Base-by-base conservation (phyloP, 768 basidiomycete species). In the Solioccasus polychromus region DNA sequence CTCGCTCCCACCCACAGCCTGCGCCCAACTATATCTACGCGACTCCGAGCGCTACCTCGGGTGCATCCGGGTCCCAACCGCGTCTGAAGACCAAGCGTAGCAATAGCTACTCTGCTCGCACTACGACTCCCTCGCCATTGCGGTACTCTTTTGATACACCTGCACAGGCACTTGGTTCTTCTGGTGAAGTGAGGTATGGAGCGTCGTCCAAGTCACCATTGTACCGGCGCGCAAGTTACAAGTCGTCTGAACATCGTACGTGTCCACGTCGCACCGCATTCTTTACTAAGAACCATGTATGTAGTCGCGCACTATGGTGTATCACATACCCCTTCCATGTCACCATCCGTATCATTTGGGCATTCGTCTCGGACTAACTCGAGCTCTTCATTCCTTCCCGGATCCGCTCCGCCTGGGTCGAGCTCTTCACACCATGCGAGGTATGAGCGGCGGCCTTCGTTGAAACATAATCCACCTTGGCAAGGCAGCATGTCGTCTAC, bases 291-390 rank as follows among this genome's bases (percentile, higher is more conserved):
- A 31, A 35, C 43, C 11, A 11, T 28, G 4, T 31, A 19, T 32
- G 11, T 20, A 67, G 66, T 62, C 22, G 54, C 61, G 5, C 60
- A 68, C 34, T 65, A 67, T 48, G 54, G 60, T 28, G 54, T 68
- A 51, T 54, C 59, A 2, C 60, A 48, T 31, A 61, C 65, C 8
- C 58, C 67, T 14, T 60, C 55, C 36, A 48, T 64, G 47, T 51
- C 67, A 5, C 65, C 63, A 7, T 68, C 66, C 4, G 55, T 61
- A 17, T 59, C 59, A 18, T 66, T 71, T 39, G 64, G 66, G 4
- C 41, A 66, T 10, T 79, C 78, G 36, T 75, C 75, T 34, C 72
- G 74, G 18, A 75, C 78, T n/a, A 72, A 71, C 43, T 79, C 77
- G 5, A 75, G 67, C 49, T 75, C 75, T 9, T 80, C 80, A 1